Conservation (phyloP, 2,329 filamentous ascomycete genomes). For the Simplicillium aogashimaense region DNA sequence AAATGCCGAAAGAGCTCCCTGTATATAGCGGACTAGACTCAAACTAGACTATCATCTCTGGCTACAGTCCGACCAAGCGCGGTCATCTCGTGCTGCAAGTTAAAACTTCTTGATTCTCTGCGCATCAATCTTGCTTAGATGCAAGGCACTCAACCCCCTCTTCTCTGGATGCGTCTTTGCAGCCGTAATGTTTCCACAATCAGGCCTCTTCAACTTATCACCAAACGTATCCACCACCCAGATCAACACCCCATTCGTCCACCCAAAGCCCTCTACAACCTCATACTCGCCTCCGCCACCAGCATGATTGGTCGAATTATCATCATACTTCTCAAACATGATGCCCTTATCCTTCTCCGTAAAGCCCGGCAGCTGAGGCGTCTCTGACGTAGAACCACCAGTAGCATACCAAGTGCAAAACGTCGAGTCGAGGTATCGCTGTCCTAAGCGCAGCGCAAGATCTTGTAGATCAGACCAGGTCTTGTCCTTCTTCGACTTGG, state of each 20-base stretch:
- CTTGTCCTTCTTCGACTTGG: slow-evolving; percentile 39
- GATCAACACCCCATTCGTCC: slow-evolving; percentile 60
- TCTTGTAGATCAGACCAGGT: slow-evolving; percentile 30
- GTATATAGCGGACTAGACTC: no score
- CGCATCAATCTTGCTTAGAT: slow-evolving; percentile 35
- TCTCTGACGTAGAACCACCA: slow-evolving; percentile 46
- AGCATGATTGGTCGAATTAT: slow-evolving; percentile 48
- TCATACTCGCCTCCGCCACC: slow-evolving; percentile 59
- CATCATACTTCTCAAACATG: slow-evolving; percentile 63
- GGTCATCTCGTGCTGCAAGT: no score
- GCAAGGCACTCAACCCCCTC: slow-evolving; percentile 30
- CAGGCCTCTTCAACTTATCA: slow-evolving; percentile 40
- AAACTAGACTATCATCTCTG: no score
- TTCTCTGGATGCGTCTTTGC: slow-evolving; percentile 23
- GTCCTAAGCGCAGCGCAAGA: slow-evolving; percentile 47
- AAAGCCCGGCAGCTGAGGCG: slow-evolving; percentile 38
- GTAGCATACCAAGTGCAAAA: slow-evolving; percentile 64
- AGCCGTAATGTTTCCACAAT: slow-evolving; percentile 41
- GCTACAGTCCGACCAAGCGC: no score
- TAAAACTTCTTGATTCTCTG: slow-evolving; percentile 36
- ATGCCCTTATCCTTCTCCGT: slow-evolving; percentile 36
- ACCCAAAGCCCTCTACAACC: slow-evolving; percentile 61
- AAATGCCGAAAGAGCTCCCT: no score
- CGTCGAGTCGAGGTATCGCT: slow-evolving; percentile 56
- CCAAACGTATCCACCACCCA: slow-evolving; percentile 56